phyloP scores from a whole-genome alignment of 192 early-diverging fungal genomes.

The Linderina pennispora region DNA sequence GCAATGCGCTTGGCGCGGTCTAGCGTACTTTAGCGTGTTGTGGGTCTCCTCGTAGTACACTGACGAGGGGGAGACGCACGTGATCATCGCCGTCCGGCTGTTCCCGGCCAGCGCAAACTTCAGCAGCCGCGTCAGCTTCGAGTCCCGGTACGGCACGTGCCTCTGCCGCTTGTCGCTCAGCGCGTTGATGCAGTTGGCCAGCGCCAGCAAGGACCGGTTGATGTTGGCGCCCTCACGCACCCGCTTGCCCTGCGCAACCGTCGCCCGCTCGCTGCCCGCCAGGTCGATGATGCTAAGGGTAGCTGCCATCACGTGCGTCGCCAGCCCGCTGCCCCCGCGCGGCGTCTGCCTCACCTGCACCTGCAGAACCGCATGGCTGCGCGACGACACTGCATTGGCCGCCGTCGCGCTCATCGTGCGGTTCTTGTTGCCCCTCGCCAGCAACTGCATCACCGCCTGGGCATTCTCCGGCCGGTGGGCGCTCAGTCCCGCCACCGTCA shows the following conservation, averaged over 20 bases:
- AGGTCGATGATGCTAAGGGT: constrained; percentile 72
- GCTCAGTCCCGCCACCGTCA: constrained; percentile 66
- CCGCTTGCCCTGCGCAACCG: constrained; percentile 55
- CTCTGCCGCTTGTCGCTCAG: constrained; percentile 50
- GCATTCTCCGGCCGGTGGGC: constrained; percentile 54
- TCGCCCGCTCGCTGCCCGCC: constrained; percentile 66
- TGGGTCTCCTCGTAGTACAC: constrained; percentile 68
- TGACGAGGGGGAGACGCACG: constrained; percentile 60
- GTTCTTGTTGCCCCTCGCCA: constrained; percentile 58
- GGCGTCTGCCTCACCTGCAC: constrained; percentile 45
- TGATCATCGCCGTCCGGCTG: constrained; percentile 76
- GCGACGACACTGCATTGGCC: constrained; percentile 67
- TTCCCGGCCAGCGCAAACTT: constrained; percentile 77
- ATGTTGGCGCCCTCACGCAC: constrained; percentile 77
- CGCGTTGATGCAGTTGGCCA: constrained; percentile 76
- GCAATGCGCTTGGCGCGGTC: constrained; percentile 64
- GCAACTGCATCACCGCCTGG: constrained; percentile 49
- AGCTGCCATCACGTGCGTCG: constrained; percentile 46
- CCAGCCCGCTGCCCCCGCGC: constrained; percentile 26
- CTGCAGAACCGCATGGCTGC: constrained; percentile 76
- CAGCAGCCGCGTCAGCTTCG: constrained; percentile 64
- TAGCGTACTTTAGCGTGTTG: constrained; percentile 75
- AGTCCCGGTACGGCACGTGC: constrained; percentile 72
- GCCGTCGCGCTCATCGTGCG: constrained; percentile 71
- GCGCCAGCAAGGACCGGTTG: constrained; percentile 65